phyloP scores from a whole-genome alignment of 1,284 basidiomycete genomes.

The Abortiporus biennis region DNA sequence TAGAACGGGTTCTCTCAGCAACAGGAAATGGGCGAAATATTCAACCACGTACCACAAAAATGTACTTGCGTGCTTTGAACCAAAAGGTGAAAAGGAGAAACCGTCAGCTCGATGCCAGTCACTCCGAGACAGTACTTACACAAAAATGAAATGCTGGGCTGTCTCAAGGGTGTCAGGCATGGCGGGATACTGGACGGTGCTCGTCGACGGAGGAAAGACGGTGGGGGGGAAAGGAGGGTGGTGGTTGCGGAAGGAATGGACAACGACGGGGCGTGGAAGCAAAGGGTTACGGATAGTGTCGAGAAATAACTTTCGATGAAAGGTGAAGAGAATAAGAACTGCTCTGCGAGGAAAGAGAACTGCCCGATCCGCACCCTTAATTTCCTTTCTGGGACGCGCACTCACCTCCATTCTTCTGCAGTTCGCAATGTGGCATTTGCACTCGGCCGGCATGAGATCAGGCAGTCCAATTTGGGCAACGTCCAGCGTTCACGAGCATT shows the following conservation, averaged over 20 bases:
- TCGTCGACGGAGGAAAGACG: slow-evolving; percentile 2
- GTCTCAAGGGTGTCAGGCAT: slow-evolving; percentile 36
- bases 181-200: slow-evolving; percentile 1
- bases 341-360: slow-evolving; percentile 7
- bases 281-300: background rate
- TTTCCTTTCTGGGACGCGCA: background rate
- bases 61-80: slow-evolving; percentile 60
- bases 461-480: too few relatives aligned
- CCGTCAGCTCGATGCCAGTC: too few relatives aligned
- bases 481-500: too few relatives aligned
- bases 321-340: slow-evolving; percentile 11
- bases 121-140: slow-evolving; percentile 40
- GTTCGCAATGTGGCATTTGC: too few relatives aligned
- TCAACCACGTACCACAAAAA: slow-evolving; percentile 63
- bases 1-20: slow-evolving; percentile 8
- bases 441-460: too few relatives aligned
- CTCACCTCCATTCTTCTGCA: too few relatives aligned
- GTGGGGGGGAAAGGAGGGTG: slow-evolving; percentile 3
- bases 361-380: background rate
- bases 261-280: slow-evolving; percentile 8
- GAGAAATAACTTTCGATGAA: slow-evolving; percentile 4
- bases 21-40: slow-evolving; percentile 13
- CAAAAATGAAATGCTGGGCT: slow-evolving; percentile 44
- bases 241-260: slow-evolving; percentile 12
- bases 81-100: background rate